These are phyloP conservation scores for Geotrichum fermentans DNA, from an alignment of 1,139 yeast genomes.

Conservation along the genomic window DNA sequence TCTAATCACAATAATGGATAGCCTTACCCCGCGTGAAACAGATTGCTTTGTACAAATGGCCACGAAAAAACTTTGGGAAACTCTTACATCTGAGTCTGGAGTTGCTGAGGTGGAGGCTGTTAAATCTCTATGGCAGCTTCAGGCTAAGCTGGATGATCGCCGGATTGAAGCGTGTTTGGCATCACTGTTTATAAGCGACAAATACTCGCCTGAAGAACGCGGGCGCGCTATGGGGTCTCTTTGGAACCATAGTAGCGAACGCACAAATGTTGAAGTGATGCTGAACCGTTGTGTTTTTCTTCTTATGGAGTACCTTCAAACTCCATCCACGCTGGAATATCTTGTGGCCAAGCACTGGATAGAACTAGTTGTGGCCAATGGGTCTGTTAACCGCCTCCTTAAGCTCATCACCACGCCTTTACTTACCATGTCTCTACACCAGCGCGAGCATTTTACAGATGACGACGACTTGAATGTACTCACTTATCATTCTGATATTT, in stretches of 20 bases:
- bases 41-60: conserved; percentile 24
- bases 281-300: conserved; percentile 63
- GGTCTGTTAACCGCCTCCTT: conserved; percentile 56
- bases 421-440: conserved; percentile 34
- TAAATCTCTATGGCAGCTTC: conserved; percentile 41
- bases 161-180: conserved; percentile 40
- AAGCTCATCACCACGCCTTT: conserved; percentile 52
- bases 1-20: conserved; percentile 40
- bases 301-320: conserved; percentile 57
- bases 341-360: conserved; percentile 57
- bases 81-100: conserved; percentile 45
- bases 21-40: conserved; percentile 24
- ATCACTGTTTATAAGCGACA: conserved; percentile 29
- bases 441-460: conserved; percentile 40
- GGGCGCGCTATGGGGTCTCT: conserved; percentile 38
- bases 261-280: conserved; percentile 43
- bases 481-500: conserved; percentile 21
- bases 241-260: conserved; percentile 43
- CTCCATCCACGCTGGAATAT: conserved; percentile 27
- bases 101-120: conserved; percentile 61
- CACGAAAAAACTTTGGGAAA: conserved; percentile 26
- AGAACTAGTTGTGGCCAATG: conserved; percentile 46
- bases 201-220: conserved; percentile 22
- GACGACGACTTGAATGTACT: conserved; percentile 22
- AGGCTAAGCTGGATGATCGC: conserved; percentile 34